A percentile compares a stretch with the other conserved stretches of the same genome.
Evolutionary conservation across 2,329 filamentous ascomycete genomes (phyloP).

Genomic region (Helicocarpus griseus): DNA sequence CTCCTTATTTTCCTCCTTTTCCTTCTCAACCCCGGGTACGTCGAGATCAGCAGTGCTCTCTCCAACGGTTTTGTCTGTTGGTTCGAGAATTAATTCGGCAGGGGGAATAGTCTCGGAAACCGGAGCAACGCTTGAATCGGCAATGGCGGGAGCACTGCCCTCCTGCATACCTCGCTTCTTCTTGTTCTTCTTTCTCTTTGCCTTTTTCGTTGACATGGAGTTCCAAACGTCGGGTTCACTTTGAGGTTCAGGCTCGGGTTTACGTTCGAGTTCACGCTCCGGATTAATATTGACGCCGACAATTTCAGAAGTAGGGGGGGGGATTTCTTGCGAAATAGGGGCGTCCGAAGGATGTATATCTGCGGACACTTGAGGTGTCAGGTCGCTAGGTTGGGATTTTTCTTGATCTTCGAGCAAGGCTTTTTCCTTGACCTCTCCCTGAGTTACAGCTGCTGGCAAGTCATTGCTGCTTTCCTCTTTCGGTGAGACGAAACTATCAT

Average conservation of each 20-base stretch:
- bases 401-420: background rate
- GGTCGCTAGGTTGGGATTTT: too few species aligned
- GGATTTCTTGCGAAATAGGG: background rate
- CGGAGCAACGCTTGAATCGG: background rate
- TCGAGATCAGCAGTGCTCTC: background rate
- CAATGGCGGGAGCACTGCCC: background rate
- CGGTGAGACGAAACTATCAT: background rate
- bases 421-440: background rate
- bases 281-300: background rate
- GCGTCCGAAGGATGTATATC: background rate
- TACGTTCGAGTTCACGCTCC: background rate
- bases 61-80: background rate
- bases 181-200: background rate
- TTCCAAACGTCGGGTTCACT: background rate
- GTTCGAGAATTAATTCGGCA: background rate
- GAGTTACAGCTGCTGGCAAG: background rate
- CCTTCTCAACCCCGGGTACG: slow-evolving; percentile 1
- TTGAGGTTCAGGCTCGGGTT: background rate
- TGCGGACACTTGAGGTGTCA: too few species aligned
- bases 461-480: background rate
- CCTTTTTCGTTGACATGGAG: background rate
- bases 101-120: background rate
- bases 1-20: slow-evolving; percentile 15
- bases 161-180: background rate
- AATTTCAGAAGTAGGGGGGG: background rate